Conservation (phyloP, 495 filamentous ascomycete species). For the Tuber calosporum region DNA sequence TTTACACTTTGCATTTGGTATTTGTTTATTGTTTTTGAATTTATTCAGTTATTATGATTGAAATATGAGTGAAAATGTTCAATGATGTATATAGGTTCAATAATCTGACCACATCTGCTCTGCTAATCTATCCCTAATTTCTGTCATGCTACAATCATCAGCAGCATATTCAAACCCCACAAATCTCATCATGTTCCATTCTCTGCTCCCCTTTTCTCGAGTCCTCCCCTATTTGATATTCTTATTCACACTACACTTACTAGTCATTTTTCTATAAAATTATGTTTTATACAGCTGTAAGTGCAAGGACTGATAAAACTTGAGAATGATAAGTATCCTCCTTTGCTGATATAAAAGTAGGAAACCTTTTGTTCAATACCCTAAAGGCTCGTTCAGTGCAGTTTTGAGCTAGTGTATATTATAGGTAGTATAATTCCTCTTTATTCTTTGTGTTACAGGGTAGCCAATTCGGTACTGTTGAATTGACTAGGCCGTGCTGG, state of each 20-base stretch:
- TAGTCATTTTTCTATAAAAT: neutral
- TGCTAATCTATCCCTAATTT: neutral
- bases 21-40: neutral
- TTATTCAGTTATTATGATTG: neutral
- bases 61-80: neutral
- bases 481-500: too few relatives aligned
- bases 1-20: too few relatives aligned
- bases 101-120: neutral
- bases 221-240: neutral
- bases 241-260: neutral
- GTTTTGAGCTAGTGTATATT: conserved; percentile 13
- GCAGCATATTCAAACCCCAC: neutral
- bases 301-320: conserved; percentile 7
- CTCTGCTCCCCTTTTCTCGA: neutral
- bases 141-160: neutral
- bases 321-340: conserved; percentile 8
- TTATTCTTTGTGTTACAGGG: conserved; percentile 19
- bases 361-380: conserved; percentile 19
- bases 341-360: conserved; percentile 2
- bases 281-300: conserved; percentile 17
- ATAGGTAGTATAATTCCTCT: conserved; percentile 20
- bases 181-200: neutral
- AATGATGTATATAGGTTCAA: neutral
- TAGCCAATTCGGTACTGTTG: too few relatives aligned
- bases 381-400: conserved; percentile 18